These are phyloP conservation scores for Alternaria sp. DNA, from an alignment of 2,329 filamentous ascomycete genomes.

Conservation along the genomic window DNA sequence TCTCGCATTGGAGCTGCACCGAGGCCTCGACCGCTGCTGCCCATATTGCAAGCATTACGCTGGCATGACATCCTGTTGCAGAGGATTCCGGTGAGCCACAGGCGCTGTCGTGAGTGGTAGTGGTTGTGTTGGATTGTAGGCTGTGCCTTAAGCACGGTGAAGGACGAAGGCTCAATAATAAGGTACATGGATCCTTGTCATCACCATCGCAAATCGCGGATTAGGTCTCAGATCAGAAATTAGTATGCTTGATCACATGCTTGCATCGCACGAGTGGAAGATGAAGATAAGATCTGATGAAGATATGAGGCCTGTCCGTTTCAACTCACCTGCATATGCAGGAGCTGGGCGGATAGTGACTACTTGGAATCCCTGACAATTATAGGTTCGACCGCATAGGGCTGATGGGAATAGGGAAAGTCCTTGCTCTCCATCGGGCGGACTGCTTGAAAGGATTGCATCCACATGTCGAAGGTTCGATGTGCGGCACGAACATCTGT, in stretches of 20 bases:
- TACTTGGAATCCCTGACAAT: slow-evolving; percentile 14
- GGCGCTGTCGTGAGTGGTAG: slow-evolving; percentile 1
- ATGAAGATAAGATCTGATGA: slow-evolving; percentile 4
- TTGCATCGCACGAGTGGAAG: slow-evolving; percentile 6
- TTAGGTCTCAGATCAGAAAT: slow-evolving; percentile 4
- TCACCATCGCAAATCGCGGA: slow-evolving; percentile 1
- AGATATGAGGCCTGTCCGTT: slow-evolving; percentile 7
- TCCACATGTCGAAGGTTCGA: slow-evolving; percentile 11
- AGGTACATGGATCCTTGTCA: slow-evolving; percentile 20
- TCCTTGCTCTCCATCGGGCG: slow-evolving; percentile 15
- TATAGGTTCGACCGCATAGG: slow-evolving; percentile 22
- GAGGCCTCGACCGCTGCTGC: slow-evolving; percentile 10
- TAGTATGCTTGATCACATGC: slow-evolving; percentile 7
- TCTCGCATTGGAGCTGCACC: slow-evolving; percentile 10
- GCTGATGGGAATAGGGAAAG: slow-evolving; percentile 28
- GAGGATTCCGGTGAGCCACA: slow-evolving; percentile 23
- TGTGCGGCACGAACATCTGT: slow-evolving; percentile 1
- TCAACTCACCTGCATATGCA: slow-evolving; percentile 15
- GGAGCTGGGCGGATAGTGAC: slow-evolving; percentile 10
- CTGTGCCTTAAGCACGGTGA: slow-evolving; percentile 3
- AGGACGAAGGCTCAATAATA: slow-evolving; percentile 8
- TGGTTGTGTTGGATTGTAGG: slow-evolving; percentile 7
- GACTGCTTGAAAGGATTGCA: slow-evolving; percentile 3
- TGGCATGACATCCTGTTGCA: slow-evolving; percentile 25
- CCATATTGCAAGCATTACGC: slow-evolving; percentile 12